Base-by-base conservation (phyloP, 805 yeast species). In the Yamadazyma insecticola region DNA sequence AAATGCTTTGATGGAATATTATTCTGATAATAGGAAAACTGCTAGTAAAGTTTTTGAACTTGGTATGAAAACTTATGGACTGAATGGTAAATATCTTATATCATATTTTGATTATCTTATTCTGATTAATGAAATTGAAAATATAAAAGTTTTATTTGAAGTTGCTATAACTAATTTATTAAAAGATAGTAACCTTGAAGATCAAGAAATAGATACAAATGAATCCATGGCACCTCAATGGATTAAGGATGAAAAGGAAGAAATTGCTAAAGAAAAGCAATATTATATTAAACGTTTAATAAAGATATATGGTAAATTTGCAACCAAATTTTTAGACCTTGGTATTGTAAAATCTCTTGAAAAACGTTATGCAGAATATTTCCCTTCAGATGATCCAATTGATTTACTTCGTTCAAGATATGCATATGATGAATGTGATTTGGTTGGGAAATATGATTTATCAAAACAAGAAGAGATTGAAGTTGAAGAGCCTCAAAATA, bases 111-210 rank as follows among this genome's bases (percentile, higher is more conserved):
- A 80, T 38, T 89, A 82, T 48, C 61, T 92, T 41, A 71, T 87
- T 13, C 60, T 70, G 37, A 66, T 73, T 16, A 81, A 81, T 49
- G 83, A 80, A 45, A 89, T 59, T 60, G 82, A 48, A 70, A 76
- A 83, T 47, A 83, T 88, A 12, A 80, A 90, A 44, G 84, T 87
- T 6, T 67, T 87, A 22, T 81, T 90, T 51, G 97, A 92, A 54
- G 71, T 82, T 3, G 77, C 88, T 0, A 66, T 82, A 7, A 74
- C 80, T 7, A 76, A 72, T 36, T 43, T 63, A 26, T 57, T 77
- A 37, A 60, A 57, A 25, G 65, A 55, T 24, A 53, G 58, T 10
- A 39, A 37, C 35, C 33, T 60, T 23, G 53, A 59, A 1, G 59
- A 53, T n/a, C 54, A 48, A 28, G 41, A 35, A 28, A 31, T 54